These are phyloP conservation scores for Penstemon eatonii DNA, from an alignment of 257 asterid genomes.

Conservation along the genomic window DNA sequence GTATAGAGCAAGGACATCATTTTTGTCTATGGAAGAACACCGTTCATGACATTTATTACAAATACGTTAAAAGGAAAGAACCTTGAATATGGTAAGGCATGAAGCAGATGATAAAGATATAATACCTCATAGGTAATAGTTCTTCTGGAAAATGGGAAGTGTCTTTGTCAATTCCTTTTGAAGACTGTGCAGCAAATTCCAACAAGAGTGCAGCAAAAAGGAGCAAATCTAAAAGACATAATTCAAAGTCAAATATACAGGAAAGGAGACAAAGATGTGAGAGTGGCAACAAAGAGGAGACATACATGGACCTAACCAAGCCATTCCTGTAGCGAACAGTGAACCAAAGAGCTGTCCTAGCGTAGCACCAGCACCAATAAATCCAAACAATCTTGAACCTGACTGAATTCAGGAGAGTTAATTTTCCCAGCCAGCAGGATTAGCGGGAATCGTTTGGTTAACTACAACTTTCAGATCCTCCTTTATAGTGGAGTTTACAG, in stretches of 20 bases:
- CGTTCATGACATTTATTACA: slow-evolving; percentile 1
- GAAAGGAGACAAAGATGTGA: neutral
- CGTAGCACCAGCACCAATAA: slow-evolving; percentile 99
- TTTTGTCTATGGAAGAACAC: too few relatives aligned
- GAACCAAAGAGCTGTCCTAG: slow-evolving; percentile 96
- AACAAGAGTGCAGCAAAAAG: slow-evolving; percentile 87
- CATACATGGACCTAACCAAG: slow-evolving; percentile 98
- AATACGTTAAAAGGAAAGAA: neutral
- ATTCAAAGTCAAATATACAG: slow-evolving; percentile 26
- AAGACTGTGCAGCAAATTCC: slow-evolving; percentile 92
- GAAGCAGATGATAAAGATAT: slow-evolving; percentile 25
- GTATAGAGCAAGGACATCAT: too few relatives aligned
- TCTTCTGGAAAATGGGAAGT: slow-evolving; percentile 61
- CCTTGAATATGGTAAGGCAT: slow-evolving; percentile 9
- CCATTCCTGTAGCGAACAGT: slow-evolving; percentile 90
- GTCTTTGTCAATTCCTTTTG: slow-evolving; percentile 73
- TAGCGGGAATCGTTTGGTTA: slow-evolving; percentile 40
- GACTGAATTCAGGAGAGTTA: slow-evolving; percentile 72
- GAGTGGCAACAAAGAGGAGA: slow-evolving; percentile 27
- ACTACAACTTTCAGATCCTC: slow-evolving; percentile 71
- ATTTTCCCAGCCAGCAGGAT: slow-evolving; percentile 60
- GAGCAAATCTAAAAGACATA: slow-evolving; percentile 69
- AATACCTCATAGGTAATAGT: slow-evolving; percentile 66
- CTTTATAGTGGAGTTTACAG: slow-evolving; percentile 48
- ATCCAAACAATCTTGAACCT: slow-evolving; percentile 99